phyloP scores from a whole-genome alignment of 108 stramenopile genomes.

The Nitzschia palea region DNA sequence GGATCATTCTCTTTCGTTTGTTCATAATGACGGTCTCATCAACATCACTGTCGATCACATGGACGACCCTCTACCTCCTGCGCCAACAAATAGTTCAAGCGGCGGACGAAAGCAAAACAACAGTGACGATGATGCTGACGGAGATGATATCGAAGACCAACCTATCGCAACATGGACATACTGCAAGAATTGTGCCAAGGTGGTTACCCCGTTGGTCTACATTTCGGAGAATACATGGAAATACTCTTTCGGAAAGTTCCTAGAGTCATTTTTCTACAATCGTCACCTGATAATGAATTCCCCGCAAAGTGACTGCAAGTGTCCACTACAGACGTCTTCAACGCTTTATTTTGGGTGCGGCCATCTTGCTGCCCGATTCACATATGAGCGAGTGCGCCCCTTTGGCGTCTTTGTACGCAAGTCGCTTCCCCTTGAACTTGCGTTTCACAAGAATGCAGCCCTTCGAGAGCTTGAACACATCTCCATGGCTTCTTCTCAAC shows the following conservation, averaged over 20 bases:
- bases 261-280: constrained; percentile 94
- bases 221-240: constrained; percentile 94
- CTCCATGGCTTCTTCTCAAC: constrained; percentile 67
- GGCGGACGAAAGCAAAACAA: not conserved
- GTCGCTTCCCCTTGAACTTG: constrained; percentile 78
- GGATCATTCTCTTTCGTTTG: constrained; percentile 90
- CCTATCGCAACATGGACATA: constrained; percentile 93
- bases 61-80: constrained; percentile 67
- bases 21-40: constrained; percentile 90
- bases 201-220: constrained; percentile 83
- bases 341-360: constrained; percentile 90
- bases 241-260: constrained; percentile 95
- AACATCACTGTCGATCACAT: constrained; percentile 88
- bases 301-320: constrained; percentile 62
- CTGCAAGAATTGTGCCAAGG: constrained; percentile 81
- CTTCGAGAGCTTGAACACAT: constrained; percentile 73
- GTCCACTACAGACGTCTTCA: constrained; percentile 76
- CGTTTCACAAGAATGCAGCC: constrained; percentile 67
- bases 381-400: constrained; percentile 79
- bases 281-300: constrained; percentile 77
- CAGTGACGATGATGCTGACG: constrained; percentile 36
- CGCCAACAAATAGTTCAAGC: constrained; percentile 16
- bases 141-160: constrained; percentile 43
- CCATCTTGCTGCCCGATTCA: constrained; percentile 86
- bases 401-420: constrained; percentile 85